Evolutionary conservation across 2,329 filamentous ascomycete species (phyloP).

Genomic region (Dothistroma septosporum): DNA sequence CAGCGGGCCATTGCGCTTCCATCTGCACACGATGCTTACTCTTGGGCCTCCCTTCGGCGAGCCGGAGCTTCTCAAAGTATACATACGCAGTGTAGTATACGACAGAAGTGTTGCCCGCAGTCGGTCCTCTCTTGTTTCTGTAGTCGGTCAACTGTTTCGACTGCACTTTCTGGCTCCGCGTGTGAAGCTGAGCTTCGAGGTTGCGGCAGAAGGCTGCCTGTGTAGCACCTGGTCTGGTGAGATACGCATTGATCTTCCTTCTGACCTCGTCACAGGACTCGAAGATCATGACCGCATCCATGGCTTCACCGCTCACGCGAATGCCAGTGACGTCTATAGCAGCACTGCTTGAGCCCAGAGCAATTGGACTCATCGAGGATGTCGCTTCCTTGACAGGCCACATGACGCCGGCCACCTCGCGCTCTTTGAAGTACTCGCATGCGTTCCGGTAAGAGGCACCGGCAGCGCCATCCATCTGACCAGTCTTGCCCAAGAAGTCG

Average conservation of each 20-base stretch:
- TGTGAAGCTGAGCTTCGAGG: constrained; percentile 42
- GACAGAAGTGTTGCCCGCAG: constrained; percentile 46
- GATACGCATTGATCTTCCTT: constrained; percentile 52
- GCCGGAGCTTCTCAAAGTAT: constrained; percentile 58
- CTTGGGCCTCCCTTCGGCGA: constrained; percentile 53
- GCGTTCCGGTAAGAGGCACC: constrained; percentile 33
- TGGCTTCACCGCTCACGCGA: constrained; percentile 47
- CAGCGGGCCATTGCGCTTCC: constrained; percentile 40
- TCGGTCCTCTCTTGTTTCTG: constrained; percentile 47
- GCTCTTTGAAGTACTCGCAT: constrained; percentile 47
- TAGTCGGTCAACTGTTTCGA: constrained; percentile 49
- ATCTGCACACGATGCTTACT: constrained; percentile 50
- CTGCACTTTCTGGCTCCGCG: constrained; percentile 39
- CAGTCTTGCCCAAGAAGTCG: constrained; percentile 50
- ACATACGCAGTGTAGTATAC: constrained; percentile 36
- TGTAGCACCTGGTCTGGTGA: constrained; percentile 47
- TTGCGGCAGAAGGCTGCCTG: constrained; percentile 52
- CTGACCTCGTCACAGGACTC: constrained; percentile 58
- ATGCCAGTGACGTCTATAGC: constrained; percentile 41
- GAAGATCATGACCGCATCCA: constrained; percentile 47
- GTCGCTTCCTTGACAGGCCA: constrained; percentile 35
- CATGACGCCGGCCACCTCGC: constrained; percentile 48
- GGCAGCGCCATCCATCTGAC: constrained; percentile 35
- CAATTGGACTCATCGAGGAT: constrained; percentile 9
- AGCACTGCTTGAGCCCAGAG: constrained; percentile 5